phyloP scores from a whole-genome alignment of 2,329 filamentous ascomycete species.

The Calonectria pauciramosa region DNA sequence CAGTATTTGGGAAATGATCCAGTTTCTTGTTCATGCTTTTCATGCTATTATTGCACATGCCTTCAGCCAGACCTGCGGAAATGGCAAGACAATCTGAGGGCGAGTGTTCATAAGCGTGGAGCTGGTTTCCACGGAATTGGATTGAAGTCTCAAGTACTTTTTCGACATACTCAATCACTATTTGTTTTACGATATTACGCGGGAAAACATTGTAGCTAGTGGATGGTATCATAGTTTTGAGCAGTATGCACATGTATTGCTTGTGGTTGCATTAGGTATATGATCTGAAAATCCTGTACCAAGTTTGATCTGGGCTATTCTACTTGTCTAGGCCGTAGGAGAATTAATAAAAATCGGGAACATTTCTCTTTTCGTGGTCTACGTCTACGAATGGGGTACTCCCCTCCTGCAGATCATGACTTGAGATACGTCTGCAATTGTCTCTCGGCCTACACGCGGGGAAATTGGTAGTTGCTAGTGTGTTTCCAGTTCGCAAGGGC shows the following conservation, averaged over 20 bases:
- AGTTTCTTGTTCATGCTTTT: no score
- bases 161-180: no score
- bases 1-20: no score
- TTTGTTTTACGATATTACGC: background rate
- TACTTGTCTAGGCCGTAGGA: background rate
- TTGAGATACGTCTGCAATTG: background rate
- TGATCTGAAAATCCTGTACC: background rate
- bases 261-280: background rate
- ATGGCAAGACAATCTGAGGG: background rate
- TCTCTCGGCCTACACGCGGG: no score
- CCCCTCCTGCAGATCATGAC: no score
- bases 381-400: background rate
- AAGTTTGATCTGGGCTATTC: background rate
- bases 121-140: background rate
- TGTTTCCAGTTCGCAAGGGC: background rate
- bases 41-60: background rate
- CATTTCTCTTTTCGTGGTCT: background rate
- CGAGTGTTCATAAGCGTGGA: background rate
- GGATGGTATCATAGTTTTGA: background rate
- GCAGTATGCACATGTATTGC: background rate
- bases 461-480: background rate
- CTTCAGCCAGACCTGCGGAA: background rate
- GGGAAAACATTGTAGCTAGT: background rate
- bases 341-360: accelerated
- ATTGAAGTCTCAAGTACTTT: no score